Percentiles rank a stretch among this genome's conserved stretches.
Conservation (phyloP, 75 land plant genomes). For the Larix kaempferi region DNA sequence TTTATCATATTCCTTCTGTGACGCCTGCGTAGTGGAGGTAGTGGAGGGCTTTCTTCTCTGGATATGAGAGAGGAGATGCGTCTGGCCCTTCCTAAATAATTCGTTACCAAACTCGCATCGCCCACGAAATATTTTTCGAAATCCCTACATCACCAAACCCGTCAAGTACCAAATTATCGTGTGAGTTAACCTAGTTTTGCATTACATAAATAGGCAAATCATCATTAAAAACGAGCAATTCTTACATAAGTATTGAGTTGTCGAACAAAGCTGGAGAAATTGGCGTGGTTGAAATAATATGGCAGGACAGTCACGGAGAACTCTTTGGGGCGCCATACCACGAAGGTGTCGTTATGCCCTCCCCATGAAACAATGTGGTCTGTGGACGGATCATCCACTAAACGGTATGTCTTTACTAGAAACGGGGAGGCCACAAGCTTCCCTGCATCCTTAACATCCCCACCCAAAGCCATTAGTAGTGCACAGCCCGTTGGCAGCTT, state of each 20-base stretch:
- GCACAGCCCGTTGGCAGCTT: too few relatives aligned
- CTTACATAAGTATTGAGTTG: constrained; percentile 97
- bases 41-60: constrained; percentile 53
- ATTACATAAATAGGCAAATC: too few relatives aligned
- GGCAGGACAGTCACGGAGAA: constrained; percentile 62
- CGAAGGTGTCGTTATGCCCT: constrained; percentile 56
- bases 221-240: not conserved
- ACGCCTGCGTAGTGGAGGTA: not conserved
- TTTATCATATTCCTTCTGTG: not conserved
- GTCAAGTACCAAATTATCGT: too few relatives aligned
- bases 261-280: constrained; percentile 79
- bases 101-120: constrained; percentile 95
- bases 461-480: too few relatives aligned
- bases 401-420: constrained; percentile 54
- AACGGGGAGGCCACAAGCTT: constrained; percentile 28
- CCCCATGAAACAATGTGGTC: constrained; percentile 76
- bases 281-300: constrained; percentile 69
- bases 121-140: constrained; percentile 83
- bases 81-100: constrained; percentile 78
- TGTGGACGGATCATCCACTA: constrained; percentile 59
- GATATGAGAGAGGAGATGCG: constrained; percentile 81
- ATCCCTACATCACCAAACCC: constrained; percentile 51
- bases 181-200: too few relatives aligned
- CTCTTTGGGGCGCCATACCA: constrained; percentile 68
- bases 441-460: too few relatives aligned